Evolutionary conservation across 805 yeast genomes (phyloP).

Genomic region (Candida nitratophila): DNA sequence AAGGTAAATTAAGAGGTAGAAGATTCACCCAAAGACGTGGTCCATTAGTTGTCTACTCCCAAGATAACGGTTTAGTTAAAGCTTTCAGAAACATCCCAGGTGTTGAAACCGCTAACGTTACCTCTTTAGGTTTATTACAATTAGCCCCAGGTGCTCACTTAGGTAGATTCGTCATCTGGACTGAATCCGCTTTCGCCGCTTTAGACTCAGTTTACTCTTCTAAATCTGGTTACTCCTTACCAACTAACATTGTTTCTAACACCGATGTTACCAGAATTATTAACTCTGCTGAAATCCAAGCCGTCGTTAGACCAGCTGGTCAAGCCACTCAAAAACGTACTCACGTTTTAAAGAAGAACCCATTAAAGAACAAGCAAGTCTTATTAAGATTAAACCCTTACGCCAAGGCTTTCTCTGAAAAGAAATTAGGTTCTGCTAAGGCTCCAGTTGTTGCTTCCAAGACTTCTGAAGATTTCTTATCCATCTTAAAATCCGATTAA

Average conservation of each 20-base stretch:
- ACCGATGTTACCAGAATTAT: constrained; percentile 95
- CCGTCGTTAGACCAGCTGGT: constrained; percentile 95
- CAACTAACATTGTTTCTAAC: constrained; percentile 90
- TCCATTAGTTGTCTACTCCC: constrained; percentile 96
- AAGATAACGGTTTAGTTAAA: constrained; percentile 96
- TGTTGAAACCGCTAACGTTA: constrained; percentile 94
- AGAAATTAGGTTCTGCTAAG: constrained; percentile 83
- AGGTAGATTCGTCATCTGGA: constrained; percentile 99
- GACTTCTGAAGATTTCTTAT: constrained; percentile 64
- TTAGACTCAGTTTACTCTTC: constrained; percentile 93
- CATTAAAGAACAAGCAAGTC: constrained; percentile 98
- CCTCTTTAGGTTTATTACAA: constrained; percentile 90
- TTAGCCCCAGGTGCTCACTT: constrained; percentile 99
- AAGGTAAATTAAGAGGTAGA: constrained; percentile 99
- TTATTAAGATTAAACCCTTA: constrained; percentile 98
- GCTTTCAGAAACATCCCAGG: constrained; percentile 99
- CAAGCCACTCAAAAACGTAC: constrained; percentile 89
- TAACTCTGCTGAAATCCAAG: constrained; percentile 98
- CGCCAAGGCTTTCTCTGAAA: constrained; percentile 93
- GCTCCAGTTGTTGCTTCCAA: constrained; percentile 58
- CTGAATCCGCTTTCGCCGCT: constrained; percentile 95
- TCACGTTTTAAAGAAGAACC: constrained; percentile 97
- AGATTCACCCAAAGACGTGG: constrained; percentile 99
- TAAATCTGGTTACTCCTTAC: constrained; percentile 87
- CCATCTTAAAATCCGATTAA: constrained; percentile 59